Evolutionary conservation across 495 filamentous ascomycete genomes (phyloP).

Genomic region (Cairneyella variabilis): DNA sequence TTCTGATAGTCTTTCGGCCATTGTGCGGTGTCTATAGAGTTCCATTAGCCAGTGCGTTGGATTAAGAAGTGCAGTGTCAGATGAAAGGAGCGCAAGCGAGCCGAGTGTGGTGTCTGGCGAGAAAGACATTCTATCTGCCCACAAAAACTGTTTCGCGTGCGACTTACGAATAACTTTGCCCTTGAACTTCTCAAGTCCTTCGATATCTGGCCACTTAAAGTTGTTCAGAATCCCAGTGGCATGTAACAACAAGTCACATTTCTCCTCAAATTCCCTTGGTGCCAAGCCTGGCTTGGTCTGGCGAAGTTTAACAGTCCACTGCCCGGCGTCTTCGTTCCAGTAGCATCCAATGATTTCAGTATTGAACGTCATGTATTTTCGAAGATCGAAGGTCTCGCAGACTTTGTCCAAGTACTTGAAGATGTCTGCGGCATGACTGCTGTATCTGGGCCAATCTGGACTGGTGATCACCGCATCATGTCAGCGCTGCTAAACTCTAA

Average conservation of each 20-base stretch:
- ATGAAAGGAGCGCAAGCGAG: too few species aligned
- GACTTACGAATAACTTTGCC: constrained; percentile 26
- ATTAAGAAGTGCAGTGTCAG: too few species aligned
- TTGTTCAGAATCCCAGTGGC: constrained; percentile 34
- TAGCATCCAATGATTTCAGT: constrained; percentile 13
- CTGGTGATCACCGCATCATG: neutral
- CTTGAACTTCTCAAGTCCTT: constrained; percentile 36
- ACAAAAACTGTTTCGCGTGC: too few species aligned
- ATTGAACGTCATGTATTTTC: constrained; percentile 40
- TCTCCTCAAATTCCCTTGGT: constrained; percentile 21
- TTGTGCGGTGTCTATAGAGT: constrained; percentile 12
- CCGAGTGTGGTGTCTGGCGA: too few species aligned
- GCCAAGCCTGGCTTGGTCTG: constrained; percentile 14
- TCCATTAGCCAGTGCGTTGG: too few species aligned
- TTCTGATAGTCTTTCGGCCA: constrained; percentile 20
- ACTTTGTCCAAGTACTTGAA: constrained; percentile 36
- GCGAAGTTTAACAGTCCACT: constrained; percentile 17
- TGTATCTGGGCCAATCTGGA: constrained; percentile 37
- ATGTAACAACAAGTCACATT: constrained; percentile 16
- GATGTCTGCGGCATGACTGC: constrained; percentile 33
- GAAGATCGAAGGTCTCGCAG: constrained; percentile 40
- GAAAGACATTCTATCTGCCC: too few species aligned
- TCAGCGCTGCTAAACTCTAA: neutral
- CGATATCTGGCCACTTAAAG: constrained; percentile 33
- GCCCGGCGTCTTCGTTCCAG: constrained; percentile 15